A percentile compares a stretch with the other conserved stretches of the same genome.
These are phyloP conservation scores for Plantago major DNA, from an alignment of 257 asterid genomes.

Conservation along the genomic window DNA sequence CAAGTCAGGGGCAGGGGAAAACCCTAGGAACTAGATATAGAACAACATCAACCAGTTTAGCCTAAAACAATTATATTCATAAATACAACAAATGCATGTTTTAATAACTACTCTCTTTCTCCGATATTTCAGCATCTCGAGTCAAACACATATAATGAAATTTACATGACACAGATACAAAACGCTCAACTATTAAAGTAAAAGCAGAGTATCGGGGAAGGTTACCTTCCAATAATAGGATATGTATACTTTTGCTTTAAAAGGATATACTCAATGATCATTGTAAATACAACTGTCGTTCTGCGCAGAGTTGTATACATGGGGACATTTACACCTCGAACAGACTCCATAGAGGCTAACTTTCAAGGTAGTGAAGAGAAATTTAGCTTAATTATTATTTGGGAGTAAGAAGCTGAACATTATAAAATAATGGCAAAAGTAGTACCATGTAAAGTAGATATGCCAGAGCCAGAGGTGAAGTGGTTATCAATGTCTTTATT, in stretches of 20 bases:
- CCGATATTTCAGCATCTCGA: no score
- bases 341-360: conserved; percentile 91
- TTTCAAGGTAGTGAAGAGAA: conserved; percentile 48
- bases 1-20: neutral
- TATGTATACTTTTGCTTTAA: conserved; percentile 58
- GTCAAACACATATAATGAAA: no score
- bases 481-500: conserved; percentile 43
- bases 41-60: no score
- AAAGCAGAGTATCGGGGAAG: neutral
- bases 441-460: conserved; percentile 88
- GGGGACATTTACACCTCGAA: conserved; percentile 91
- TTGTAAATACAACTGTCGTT: conserved; percentile 85
- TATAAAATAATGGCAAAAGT: conserved; percentile 17
- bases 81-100: no score
- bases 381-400: conserved; percentile 12
- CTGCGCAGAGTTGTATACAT: conserved; percentile 96
- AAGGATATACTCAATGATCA: conserved; percentile 70
- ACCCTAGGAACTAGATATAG: no score
- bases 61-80: no score
- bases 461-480: conserved; percentile 67
- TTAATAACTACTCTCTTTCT: no score
- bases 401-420: conserved; percentile 6
- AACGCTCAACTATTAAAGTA: no score
- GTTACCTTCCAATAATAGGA: conserved; percentile 69
- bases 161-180: no score